Conservation (phyloP, 2,329 filamentous ascomycete species). For the Lachnellula cervina region DNA sequence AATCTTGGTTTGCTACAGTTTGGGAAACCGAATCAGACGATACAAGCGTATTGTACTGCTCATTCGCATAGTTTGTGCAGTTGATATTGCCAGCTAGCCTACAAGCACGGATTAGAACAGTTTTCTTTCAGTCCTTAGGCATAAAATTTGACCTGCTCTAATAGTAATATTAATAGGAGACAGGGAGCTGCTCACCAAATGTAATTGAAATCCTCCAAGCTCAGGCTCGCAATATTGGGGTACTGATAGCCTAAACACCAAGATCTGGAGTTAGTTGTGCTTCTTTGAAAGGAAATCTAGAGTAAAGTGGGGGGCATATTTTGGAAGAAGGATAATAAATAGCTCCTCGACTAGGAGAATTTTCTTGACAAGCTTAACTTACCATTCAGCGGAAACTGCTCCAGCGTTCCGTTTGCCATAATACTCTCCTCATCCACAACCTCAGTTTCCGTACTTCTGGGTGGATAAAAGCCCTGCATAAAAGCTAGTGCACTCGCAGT, state of each 20-base stretch:
- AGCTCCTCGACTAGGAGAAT: no score
- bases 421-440: slow-evolving; percentile 35
- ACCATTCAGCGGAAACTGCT: slow-evolving; percentile 61
- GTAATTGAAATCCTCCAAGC: slow-evolving; percentile 40
- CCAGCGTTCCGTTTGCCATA: slow-evolving; percentile 53
- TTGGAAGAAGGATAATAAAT: no score
- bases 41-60: slow-evolving; percentile 6
- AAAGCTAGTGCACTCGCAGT: slow-evolving; percentile 70
- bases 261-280: no score
- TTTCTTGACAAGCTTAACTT: background rate
- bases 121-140: background rate
- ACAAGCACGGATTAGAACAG: background rate
- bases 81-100: slow-evolving; percentile 25
- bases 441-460: slow-evolving; percentile 33
- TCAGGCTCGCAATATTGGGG: slow-evolving; percentile 57
- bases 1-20: slow-evolving; percentile 8
- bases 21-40: slow-evolving; percentile 3
- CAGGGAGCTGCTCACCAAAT: slow-evolving; percentile 38
- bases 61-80: slow-evolving; percentile 21
- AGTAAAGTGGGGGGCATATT: no score
- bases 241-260: slow-evolving; percentile 61
- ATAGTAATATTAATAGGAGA: background rate
- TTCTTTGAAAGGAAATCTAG: no score
- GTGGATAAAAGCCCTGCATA: slow-evolving; percentile 80
- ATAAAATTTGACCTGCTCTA: background rate